Evolutionary conservation across 2,329 filamentous ascomycete genomes (phyloP), one percentile per base, ranked within the genome.

Genomic region (Zymoseptoria ardabiliae): DNA sequence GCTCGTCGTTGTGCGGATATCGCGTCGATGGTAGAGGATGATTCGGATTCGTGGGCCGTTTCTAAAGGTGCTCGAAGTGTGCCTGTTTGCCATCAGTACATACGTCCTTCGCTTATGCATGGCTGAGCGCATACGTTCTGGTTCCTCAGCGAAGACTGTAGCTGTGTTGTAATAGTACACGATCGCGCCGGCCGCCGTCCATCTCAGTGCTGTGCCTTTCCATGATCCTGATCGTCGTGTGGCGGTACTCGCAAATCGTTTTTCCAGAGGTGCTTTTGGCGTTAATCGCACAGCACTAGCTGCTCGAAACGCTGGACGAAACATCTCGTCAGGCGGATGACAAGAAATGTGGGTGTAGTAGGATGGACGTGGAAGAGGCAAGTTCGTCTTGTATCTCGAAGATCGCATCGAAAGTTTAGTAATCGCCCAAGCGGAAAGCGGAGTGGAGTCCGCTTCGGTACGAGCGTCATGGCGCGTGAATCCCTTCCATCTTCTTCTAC

Each of bases 101-200:
- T 48, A 4, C 13, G 45, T 11, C 25, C 25, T 49, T 20, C 8
- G 9, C 11, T 59, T 51, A 1, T n/a, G n/a, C n/a, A 20, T 21
- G 13, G 4, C 8, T 21, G 6, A 21, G 17, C 20, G 63, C 88
- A 66, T 82, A 96, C 91, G 82, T 67, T 82, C 76, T 41, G 86
- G 83, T 74, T 95, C 88, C 69, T 97, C 90, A 17, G 91, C 89
- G 74, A 97, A 97, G 21, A 91, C 80, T 57, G 86, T 83, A 70
- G 88, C 93, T 7, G 91, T 97, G 79, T 91, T 96, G 76, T 97
- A 99, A 76, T 90, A 97, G 78, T 97, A 99, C 54, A 97, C 78
- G 52, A 87, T 85, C 20, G 82, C 90, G 60, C 79, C 81, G 0
- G 90, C 92, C 58, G 94, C 72, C 65, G 85, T 90, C 84, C 91